Conservation (phyloP, 176 grass and related monocot genomes). For the Carex parvula region DNA sequence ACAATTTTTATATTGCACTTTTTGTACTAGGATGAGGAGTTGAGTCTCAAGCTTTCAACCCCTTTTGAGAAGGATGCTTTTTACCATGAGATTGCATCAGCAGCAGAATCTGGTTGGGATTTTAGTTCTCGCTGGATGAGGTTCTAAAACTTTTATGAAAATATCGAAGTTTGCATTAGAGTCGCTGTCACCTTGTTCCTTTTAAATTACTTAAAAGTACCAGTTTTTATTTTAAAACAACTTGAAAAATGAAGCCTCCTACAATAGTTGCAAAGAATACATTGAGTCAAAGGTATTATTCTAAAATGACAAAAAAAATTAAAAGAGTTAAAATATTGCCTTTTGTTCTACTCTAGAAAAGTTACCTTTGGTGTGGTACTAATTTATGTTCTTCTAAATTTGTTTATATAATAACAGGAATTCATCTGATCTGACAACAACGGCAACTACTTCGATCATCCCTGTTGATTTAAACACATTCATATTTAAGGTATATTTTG, state of each 20-base stretch:
- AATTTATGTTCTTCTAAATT: neutral
- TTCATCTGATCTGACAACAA: slow-evolving; percentile 70
- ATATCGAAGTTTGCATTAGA: neutral
- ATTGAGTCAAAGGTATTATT: neutral
- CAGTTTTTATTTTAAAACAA: neutral
- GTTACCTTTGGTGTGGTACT: neutral
- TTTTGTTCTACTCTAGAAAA: neutral
- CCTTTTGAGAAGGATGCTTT: slow-evolving; percentile 50
- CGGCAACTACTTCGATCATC: slow-evolving; percentile 59
- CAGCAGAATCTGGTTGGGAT: slow-evolving; percentile 97
- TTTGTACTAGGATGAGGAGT: slow-evolving; percentile 56
- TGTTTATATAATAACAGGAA: slow-evolving; percentile 37
- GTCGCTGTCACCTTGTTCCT: neutral
- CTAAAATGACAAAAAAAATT: too few relatives aligned
- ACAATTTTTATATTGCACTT: neutral
- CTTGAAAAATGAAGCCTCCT: neutral
- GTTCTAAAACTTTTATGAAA: slow-evolving; percentile 23
- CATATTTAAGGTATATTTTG: slow-evolving; percentile 64
- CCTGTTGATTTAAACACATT: slow-evolving; percentile 93
- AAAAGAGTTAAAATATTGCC: too few relatives aligned
- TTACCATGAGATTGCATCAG: slow-evolving; percentile 71
- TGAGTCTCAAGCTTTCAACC: slow-evolving; percentile 52
- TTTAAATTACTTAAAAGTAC: neutral
- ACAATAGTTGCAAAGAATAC: neutral
- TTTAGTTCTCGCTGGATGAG: slow-evolving; percentile 99